Evolutionary conservation across 257 asterid species (phyloP).

Genomic region (Verbena officinalis): DNA sequence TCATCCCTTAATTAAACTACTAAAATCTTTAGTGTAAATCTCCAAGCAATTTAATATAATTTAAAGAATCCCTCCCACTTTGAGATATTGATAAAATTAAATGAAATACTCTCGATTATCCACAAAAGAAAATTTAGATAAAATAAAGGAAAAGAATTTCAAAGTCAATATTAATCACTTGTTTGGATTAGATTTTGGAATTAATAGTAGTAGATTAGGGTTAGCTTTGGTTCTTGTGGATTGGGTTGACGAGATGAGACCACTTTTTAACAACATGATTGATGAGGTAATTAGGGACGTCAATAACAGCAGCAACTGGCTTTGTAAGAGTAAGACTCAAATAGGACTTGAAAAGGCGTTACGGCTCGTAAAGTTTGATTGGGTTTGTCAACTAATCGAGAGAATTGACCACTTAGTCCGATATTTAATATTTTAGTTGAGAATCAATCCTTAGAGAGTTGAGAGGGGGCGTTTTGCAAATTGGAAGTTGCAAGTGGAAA

Average conservation of each 20-base stretch:
- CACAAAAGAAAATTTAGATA: background rate
- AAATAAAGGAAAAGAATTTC: background rate
- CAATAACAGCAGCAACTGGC: background rate
- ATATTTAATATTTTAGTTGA: background rate
- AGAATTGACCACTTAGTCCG: constrained; percentile 19
- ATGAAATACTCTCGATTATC: too few relatives aligned
- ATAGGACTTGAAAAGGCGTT: constrained; percentile 29
- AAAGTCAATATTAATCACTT: background rate
- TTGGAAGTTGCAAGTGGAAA: background rate
- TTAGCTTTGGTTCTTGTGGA: constrained; percentile 9
- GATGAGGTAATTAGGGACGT: constrained; percentile 28
- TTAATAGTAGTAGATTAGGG: background rate
- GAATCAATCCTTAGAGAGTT: background rate
- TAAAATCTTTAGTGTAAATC: background rate
- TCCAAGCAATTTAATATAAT: background rate
- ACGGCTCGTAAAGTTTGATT: constrained; percentile 20
- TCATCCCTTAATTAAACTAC: constrained; percentile 12
- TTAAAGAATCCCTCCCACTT: background rate
- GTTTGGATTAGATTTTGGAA: background rate
- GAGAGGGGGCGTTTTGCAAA: constrained; percentile 13
- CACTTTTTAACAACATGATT: background rate
- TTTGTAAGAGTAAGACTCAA: constrained; percentile 2
- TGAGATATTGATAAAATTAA: background rate
- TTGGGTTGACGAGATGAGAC: background rate
- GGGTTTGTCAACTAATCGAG: constrained; percentile 18